phyloP scores from a whole-genome alignment of 192 early-diverging fungal species.

The Coemansia sp. region DNA sequence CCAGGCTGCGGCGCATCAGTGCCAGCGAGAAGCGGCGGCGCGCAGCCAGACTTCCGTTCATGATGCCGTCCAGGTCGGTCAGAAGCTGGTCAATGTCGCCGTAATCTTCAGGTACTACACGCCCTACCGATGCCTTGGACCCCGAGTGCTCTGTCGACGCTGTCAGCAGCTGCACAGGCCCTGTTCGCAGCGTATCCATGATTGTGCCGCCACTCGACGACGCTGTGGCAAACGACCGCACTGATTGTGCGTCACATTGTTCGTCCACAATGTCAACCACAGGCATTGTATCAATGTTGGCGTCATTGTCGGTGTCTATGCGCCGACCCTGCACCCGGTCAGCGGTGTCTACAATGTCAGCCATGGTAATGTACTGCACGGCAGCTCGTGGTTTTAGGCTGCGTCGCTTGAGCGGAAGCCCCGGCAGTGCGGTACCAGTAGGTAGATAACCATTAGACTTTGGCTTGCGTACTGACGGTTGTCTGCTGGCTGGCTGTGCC shows the following conservation, averaged over 20 bases:
- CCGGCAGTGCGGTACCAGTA: conserved; percentile 28
- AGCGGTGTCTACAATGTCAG: conserved; percentile 36
- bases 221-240: conserved; percentile 21
- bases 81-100: conserved; percentile 46
- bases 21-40: conserved; percentile 48
- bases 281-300: not conserved
- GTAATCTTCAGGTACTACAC: conserved; percentile 45
- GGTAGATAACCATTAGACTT: conserved; percentile 28
- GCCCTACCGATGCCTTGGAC: conserved; percentile 40
- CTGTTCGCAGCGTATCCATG: conserved; percentile 35
- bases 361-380: conserved; percentile 42
- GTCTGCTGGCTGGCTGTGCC: not conserved
- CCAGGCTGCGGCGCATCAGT: conserved; percentile 44
- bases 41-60: conserved; percentile 42
- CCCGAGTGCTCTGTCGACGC: conserved; percentile 48
- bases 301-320: conserved; percentile 5
- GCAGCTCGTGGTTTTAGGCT: conserved; percentile 22
- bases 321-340: conserved; percentile 17
- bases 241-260: conserved; percentile 16
- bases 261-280: not conserved
- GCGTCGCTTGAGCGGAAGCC: conserved; percentile 21
- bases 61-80: conserved; percentile 45
- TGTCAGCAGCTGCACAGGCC: conserved; percentile 39
- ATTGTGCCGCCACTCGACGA: conserved; percentile 42
- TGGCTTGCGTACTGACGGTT: not conserved